Percentiles rank a stretch among this genome's conserved stretches.
Evolutionary conservation across 2,329 filamentous ascomycete species (phyloP).

Genomic region (Xylaria sp.): DNA sequence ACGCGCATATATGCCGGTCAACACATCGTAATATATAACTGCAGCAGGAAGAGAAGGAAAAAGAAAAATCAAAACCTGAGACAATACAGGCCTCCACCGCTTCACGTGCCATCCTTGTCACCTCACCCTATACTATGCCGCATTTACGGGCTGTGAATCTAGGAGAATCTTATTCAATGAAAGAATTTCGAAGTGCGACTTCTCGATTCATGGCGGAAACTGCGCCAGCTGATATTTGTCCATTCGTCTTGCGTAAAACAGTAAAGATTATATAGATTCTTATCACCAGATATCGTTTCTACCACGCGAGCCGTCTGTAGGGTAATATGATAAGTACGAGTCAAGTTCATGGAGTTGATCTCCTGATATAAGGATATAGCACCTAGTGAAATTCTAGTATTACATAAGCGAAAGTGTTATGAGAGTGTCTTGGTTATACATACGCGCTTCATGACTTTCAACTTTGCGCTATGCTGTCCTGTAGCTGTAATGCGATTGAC

Average conservation of each 20-base stretch:
- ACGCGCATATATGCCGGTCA: conserved; percentile 8
- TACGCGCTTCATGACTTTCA: neutral
- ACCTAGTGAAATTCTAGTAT: neutral
- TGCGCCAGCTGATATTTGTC: neutral
- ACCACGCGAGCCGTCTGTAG: neutral
- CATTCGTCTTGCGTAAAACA: neutral
- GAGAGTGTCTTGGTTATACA: neutral
- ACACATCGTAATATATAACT: neutral
- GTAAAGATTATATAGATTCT: neutral
- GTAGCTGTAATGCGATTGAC: neutral
- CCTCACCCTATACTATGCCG: neutral
- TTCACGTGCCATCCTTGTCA: neutral
- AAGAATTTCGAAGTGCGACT: no score
- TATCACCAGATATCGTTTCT: neutral
- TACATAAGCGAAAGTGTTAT: neutral
- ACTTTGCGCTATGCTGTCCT: no score
- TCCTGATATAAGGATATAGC: neutral
- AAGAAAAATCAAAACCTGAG: neutral
- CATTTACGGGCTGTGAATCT: neutral
- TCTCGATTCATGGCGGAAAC: neutral
- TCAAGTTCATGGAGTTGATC: neutral
- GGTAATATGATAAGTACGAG: no score
- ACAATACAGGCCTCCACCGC: conserved; percentile 2
- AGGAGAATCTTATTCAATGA: no score
- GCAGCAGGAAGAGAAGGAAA: neutral